Conservation (phyloP, 1,284 basidiomycete species). For the Paramarasmius palmivorus region DNA sequence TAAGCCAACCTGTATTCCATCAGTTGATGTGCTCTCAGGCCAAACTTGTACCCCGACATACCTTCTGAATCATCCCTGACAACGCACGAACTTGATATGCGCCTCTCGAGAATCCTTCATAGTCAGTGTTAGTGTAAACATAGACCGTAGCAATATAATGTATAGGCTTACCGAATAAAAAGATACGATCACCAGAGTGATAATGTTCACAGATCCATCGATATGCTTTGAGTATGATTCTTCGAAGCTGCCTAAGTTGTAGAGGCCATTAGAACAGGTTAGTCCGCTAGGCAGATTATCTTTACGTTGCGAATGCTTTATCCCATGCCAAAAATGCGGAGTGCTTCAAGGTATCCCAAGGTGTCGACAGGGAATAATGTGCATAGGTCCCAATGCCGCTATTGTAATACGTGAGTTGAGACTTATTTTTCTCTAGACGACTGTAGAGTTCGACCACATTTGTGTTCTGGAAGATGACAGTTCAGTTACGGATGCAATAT, state of each 20-base stretch:
- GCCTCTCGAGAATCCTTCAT: conserved; percentile 35
- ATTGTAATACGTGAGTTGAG: conserved; percentile 37
- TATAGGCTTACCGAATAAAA: conserved; percentile 31
- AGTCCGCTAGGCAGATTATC: background rate
- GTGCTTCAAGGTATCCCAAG: conserved; percentile 18
- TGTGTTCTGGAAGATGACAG: too few species aligned
- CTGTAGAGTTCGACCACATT: conserved; percentile 26
- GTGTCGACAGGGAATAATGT: too few species aligned
- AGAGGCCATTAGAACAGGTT: background rate
- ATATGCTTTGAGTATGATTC: conserved; percentile 35
- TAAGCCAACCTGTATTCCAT: conserved; percentile 28
- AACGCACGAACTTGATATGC: conserved; percentile 33
- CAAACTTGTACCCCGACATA: conserved; percentile 7
- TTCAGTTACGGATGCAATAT: too few species aligned
- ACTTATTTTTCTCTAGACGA: conserved; percentile 16
- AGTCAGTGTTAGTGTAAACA: background rate
- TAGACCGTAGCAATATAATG: background rate
- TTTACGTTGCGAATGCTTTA: conserved; percentile 29
- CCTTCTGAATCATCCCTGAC: conserved; percentile 32
- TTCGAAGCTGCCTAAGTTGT: conserved; percentile 32
- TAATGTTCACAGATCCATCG: conserved; percentile 40
- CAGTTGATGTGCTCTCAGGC: too few species aligned
- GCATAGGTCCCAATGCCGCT: conserved; percentile 43
- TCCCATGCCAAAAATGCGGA: conserved; percentile 19
- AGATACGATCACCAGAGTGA: conserved; percentile 32